Evolutionary conservation across 1,284 basidiomycete genomes (phyloP).

Genomic region (Veloboletus limbatus): DNA sequence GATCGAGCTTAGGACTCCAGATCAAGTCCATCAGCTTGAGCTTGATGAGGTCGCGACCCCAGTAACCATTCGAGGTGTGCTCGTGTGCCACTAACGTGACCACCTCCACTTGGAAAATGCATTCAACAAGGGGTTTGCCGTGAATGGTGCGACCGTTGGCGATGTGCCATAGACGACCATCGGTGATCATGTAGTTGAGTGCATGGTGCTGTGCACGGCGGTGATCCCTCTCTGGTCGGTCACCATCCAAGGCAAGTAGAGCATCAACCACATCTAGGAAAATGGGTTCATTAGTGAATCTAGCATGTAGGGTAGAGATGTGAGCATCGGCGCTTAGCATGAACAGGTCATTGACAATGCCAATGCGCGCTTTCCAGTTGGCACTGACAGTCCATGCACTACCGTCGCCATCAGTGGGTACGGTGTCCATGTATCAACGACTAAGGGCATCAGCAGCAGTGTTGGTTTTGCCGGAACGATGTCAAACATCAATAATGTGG

Average conservation of each 20-base stretch:
- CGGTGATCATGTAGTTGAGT: too few relatives aligned
- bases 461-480: neutral
- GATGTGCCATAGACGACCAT: conserved; percentile 15
- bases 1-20: conserved; percentile 19
- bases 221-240: too few relatives aligned
- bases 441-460: neutral
- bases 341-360: neutral
- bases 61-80: conserved; percentile 18
- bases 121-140: conserved; percentile 20
- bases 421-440: neutral
- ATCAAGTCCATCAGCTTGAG: conserved; percentile 13
- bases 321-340: too few relatives aligned
- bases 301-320: too few relatives aligned
- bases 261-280: conserved; percentile 10
- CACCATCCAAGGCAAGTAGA: conserved; percentile 9
- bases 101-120: conserved; percentile 22
- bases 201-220: too few relatives aligned
- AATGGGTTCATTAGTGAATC: conserved; percentile 10
- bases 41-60: conserved; percentile 18
- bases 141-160: neutral
- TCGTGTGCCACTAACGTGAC: neutral
- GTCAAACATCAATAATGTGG: neutral
- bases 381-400: neutral
- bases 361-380: neutral
- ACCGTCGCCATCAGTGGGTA: neutral